Conservation (phyloP, 768 basidiomycete species). For the Leccinum arenicola region DNA sequence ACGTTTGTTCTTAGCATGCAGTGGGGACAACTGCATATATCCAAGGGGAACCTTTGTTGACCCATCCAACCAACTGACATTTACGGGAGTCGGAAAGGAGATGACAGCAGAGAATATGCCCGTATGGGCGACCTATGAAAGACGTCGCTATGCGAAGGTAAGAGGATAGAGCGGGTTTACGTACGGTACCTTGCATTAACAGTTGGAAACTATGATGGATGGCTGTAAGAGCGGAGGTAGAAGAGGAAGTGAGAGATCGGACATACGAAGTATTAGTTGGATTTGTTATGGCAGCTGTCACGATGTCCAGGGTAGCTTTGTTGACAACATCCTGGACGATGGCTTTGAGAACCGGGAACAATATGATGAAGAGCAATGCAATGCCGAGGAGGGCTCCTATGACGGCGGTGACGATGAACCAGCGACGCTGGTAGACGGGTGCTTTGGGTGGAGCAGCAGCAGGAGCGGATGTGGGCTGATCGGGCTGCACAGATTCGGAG, state of each 20-base stretch:
- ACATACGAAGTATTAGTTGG: slow-evolving; percentile 60
- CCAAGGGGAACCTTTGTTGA: slow-evolving; percentile 52
- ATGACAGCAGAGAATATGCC: slow-evolving; percentile 65
- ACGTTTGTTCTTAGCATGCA: slow-evolving; percentile 52
- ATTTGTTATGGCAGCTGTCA: slow-evolving; percentile 47
- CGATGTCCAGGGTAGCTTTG: slow-evolving; percentile 49
- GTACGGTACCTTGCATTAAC: slow-evolving; percentile 51
- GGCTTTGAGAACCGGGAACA: slow-evolving; percentile 67
- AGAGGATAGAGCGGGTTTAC: slow-evolving; percentile 7
- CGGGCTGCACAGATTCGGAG: background rate
- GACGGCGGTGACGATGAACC: slow-evolving; percentile 59
- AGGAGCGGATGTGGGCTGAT: background rate
- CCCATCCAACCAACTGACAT: slow-evolving; percentile 57
- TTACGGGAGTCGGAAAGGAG: slow-evolving; percentile 53
- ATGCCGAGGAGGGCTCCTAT: slow-evolving; percentile 53
- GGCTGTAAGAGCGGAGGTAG: slow-evolving; percentile 3
- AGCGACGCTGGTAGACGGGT: slow-evolving; percentile 60
- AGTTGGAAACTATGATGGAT: slow-evolving; percentile 45
- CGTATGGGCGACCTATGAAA: slow-evolving; percentile 56
- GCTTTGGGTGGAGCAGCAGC: slow-evolving; percentile 13
- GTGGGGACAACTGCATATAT: slow-evolving; percentile 43
- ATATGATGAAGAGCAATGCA: slow-evolving; percentile 60
- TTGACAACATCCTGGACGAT: slow-evolving; percentile 66
- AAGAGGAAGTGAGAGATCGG: background rate
- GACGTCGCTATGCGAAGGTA: background rate